Evolutionary conservation across 306 rosid genomes (phyloP).

Genomic region (peach (Prunus persica)): Prunus_persica_NCBIv2 NC_034011.1:10171501-10172000

Average conservation of each 20-base stretch:
- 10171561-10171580: no score
- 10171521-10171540: no score
- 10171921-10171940: no score
- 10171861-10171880: no score
- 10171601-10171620: not conserved
- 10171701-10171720: not conserved
- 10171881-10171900: no score
- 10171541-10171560: no score
- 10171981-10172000: no score
- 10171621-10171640: not conserved
- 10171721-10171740: constrained; percentile 27
- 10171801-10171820: not conserved
- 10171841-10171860: not conserved
- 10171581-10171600: not conserved
- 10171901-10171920: no score
- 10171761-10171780: not conserved
- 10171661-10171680: not conserved
- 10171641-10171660: not conserved
- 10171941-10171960: no score
- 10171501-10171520: no score
- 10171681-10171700: not conserved
- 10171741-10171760: not conserved
- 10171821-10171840: not conserved
- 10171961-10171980: no score
- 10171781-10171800: not conserved